A percentile compares a stretch with the other conserved stretches of the same genome.
These are phyloP conservation scores for Tetrapisispora fleetii DNA, from an alignment of 805 yeast genomes.

Conservation along the genomic window DNA sequence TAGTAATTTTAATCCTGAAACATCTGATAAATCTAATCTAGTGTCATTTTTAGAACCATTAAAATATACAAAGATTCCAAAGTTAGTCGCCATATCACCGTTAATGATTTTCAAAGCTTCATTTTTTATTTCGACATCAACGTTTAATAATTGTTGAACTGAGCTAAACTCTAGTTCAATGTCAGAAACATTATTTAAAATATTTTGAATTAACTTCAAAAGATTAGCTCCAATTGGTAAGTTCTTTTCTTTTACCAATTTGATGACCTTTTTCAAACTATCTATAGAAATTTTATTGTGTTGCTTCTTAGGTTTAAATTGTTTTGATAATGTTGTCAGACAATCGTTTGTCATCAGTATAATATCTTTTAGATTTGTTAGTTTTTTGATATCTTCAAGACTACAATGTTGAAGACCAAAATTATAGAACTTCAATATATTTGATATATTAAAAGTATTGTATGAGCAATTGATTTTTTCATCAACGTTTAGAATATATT, in stretches of 20 bases:
- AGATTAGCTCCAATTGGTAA: conserved; percentile 17
- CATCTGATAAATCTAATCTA: conserved; percentile 27
- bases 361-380: conserved; percentile 11
- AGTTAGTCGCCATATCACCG: conserved; percentile 2
- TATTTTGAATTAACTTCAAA: conserved; percentile 6
- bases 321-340: conserved; percentile 6
- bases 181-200: conserved; percentile 8
- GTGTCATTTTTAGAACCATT: conserved; percentile 25
- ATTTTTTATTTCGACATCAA: conserved; percentile 8
- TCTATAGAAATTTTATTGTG: conserved; percentile 5
- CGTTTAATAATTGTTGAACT: conserved; percentile 5
- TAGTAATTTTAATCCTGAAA: conserved; percentile 14
- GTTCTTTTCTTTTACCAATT: conserved; percentile 6
- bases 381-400: conserved; percentile 12
- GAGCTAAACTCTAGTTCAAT: conserved; percentile 11
- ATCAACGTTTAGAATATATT: conserved; percentile 4
- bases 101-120: conserved; percentile 4
- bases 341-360: conserved; percentile 13
- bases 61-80: conserved; percentile 11
- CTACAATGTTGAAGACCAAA: conserved; percentile 17
- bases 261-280: conserved; percentile 7
- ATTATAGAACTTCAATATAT: conserved; percentile 9
- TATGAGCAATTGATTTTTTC: conserved; percentile 5
- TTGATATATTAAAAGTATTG: conserved; percentile 5
- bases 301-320: conserved; percentile 8